These are phyloP conservation scores for Opeltia flavorubescens DNA, from an alignment of 495 filamentous ascomycete species.

Conservation along the genomic window DNA sequence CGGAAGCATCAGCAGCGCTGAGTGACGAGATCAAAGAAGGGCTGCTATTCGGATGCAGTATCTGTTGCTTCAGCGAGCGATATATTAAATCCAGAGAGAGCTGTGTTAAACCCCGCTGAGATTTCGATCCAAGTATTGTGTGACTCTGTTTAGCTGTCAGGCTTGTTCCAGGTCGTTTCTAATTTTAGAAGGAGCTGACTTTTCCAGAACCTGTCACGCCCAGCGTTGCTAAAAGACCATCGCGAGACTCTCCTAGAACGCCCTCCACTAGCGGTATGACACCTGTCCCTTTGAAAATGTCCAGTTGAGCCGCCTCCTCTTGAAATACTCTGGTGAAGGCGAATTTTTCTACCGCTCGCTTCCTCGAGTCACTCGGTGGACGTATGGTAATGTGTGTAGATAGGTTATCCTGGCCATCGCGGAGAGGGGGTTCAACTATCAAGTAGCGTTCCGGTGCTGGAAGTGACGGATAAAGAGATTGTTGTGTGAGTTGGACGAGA, in stretches of 20 bases:
- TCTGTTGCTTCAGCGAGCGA: slow-evolving; percentile 52
- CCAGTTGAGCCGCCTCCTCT: slow-evolving; percentile 66
- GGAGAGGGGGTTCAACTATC: slow-evolving; percentile 48
- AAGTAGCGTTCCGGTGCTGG: slow-evolving; percentile 54
- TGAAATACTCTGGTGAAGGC: slow-evolving; percentile 90
- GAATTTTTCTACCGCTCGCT: slow-evolving; percentile 83
- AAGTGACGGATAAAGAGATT: slow-evolving; percentile 17
- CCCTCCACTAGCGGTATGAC: slow-evolving; percentile 63
- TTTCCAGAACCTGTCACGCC: slow-evolving; percentile 95
- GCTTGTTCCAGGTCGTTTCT: not conserved
- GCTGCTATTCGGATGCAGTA: slow-evolving; percentile 44
- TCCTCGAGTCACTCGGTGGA: slow-evolving; percentile 62
- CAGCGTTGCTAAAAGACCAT: slow-evolving; percentile 81
- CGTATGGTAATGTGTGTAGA: slow-evolving; percentile 80
- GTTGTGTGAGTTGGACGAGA: slow-evolving; percentile 17
- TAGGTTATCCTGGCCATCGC: slow-evolving; percentile 25
- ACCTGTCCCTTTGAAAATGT: slow-evolving; percentile 74
- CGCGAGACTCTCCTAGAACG: slow-evolving; percentile 64
- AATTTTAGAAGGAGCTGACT: slow-evolving; percentile 34
- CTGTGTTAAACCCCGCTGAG: slow-evolving; percentile 79
- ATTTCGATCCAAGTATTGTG: slow-evolving; percentile 84
- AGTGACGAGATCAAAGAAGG: slow-evolving; percentile 56
- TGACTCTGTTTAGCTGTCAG: slow-evolving; percentile 53
- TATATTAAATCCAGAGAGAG: slow-evolving; percentile 84
- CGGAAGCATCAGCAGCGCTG: slow-evolving; percentile 61